phyloP scores from a whole-genome alignment of 306 rosid species.

The Castanopsis chinensis region DNA sequence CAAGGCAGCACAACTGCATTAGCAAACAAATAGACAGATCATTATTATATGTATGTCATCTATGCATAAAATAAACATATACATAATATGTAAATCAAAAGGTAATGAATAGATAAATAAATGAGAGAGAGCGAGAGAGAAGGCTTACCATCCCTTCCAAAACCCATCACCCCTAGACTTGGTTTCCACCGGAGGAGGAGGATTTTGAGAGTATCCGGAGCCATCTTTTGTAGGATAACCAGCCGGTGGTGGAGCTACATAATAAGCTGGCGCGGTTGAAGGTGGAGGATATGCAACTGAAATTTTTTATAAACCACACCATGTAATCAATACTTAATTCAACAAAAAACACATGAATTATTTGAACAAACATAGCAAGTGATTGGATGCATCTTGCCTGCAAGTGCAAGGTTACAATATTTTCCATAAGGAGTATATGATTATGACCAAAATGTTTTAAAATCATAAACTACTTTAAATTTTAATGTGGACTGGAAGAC shows the following conservation, averaged over 20 bases:
- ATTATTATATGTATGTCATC: background rate
- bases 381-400: no score
- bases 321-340: background rate
- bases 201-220: conserved; percentile 25
- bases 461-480: no score
- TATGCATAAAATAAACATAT: background rate
- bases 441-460: no score
- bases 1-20: conserved; percentile 56
- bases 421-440: no score
- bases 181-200: conserved; percentile 31
- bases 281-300: conserved; percentile 35
- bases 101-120: background rate
- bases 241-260: conserved; percentile 49
- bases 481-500: no score
- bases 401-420: no score
- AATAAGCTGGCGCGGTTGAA: conserved; percentile 29
- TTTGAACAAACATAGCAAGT: no score
- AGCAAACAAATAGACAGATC: background rate
- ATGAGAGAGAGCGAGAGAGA: background rate
- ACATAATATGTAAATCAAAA: background rate
- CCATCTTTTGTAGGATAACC: conserved; percentile 69
- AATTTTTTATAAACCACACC: background rate
- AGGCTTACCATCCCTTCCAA: conserved; percentile 75
- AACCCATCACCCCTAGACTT: conserved; percentile 82
- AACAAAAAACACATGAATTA: background rate